Evolutionary conservation across 1,284 basidiomycete species (phyloP).

Genomic region (Sporisorium graminicola): DNA sequence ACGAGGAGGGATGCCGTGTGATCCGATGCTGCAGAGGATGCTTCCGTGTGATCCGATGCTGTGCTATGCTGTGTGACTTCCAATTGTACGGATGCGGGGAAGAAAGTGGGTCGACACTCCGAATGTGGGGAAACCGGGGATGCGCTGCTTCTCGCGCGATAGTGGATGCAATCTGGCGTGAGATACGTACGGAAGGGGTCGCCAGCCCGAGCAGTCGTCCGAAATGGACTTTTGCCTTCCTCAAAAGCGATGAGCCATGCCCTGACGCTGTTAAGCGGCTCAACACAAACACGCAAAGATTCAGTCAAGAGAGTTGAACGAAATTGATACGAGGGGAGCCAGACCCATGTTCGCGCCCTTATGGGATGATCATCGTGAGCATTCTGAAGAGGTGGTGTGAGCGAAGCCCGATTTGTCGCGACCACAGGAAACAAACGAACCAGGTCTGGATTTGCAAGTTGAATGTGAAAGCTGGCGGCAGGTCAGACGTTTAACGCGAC

Average conservation of each 20-base stretch:
- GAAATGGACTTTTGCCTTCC: background rate
- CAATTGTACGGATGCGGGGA: background rate
- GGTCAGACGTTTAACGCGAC: background rate
- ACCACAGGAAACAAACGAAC: background rate
- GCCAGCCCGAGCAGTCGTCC: background rate
- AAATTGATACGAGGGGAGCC: background rate
- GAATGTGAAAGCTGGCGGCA: background rate
- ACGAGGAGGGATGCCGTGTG: background rate
- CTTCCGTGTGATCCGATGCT: background rate
- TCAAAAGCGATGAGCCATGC: background rate
- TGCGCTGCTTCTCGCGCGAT: slow-evolving; percentile 3
- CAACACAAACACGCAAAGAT: background rate
- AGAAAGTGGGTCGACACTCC: background rate
- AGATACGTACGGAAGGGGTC: slow-evolving; percentile 3
- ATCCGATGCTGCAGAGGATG: background rate
- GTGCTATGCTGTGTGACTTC: background rate
- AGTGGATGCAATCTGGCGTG: background rate
- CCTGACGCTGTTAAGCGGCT: background rate
- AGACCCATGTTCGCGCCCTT: too few relatives aligned
- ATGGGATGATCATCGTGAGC: background rate
- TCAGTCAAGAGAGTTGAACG: background rate
- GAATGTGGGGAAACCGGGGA: background rate
- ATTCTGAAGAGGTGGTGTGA: background rate
- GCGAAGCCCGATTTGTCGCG: background rate
- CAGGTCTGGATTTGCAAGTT: background rate